Evolutionary conservation across 768 basidiomycete genomes (phyloP).

Genomic region (Agrocybe praecox): DNA sequence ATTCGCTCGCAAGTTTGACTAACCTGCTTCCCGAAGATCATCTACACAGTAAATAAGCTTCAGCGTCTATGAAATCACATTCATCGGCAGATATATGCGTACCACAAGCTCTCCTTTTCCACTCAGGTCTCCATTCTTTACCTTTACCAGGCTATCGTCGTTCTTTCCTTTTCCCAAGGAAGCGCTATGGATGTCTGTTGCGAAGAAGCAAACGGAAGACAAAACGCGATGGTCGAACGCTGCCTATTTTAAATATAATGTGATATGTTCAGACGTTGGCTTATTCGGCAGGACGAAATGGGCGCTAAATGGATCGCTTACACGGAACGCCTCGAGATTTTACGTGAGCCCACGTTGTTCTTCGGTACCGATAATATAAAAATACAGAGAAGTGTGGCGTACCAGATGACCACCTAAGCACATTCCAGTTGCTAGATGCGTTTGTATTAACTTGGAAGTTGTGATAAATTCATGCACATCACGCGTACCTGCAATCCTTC

Average conservation of each 20-base stretch:
- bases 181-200: constrained; percentile 89
- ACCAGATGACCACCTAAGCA: constrained; percentile 88
- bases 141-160: constrained; percentile 80
- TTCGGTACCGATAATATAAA: constrained; percentile 1
- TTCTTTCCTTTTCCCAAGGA: constrained; percentile 83
- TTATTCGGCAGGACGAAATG: neutral
- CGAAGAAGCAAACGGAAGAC: constrained; percentile 91
- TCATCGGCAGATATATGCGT: constrained; percentile 26
- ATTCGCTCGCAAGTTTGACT: constrained; percentile 2
- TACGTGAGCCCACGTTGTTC: neutral
- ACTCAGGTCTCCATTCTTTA: constrained; percentile 72
- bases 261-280: too few relatives aligned
- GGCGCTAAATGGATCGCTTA: constrained; percentile 21
- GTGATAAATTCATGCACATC: neutral
- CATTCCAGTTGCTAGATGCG: constrained; percentile 76
- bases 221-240: constrained; percentile 86
- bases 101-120: constrained; percentile 86
- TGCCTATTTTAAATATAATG: constrained; percentile 60
- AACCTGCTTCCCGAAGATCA: constrained; percentile 97
- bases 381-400: constrained; percentile 22
- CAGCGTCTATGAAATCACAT: too few relatives aligned
- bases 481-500: constrained; percentile 77
- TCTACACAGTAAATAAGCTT: constrained; percentile 37
- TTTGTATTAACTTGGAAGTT: constrained; percentile 10
- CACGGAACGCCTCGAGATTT: constrained; percentile 39